Percentiles rank a stretch among this genome's conserved stretches.
Conservation (phyloP, 805 yeast genomes). For the Priceomyces fermenticarens region DNA sequence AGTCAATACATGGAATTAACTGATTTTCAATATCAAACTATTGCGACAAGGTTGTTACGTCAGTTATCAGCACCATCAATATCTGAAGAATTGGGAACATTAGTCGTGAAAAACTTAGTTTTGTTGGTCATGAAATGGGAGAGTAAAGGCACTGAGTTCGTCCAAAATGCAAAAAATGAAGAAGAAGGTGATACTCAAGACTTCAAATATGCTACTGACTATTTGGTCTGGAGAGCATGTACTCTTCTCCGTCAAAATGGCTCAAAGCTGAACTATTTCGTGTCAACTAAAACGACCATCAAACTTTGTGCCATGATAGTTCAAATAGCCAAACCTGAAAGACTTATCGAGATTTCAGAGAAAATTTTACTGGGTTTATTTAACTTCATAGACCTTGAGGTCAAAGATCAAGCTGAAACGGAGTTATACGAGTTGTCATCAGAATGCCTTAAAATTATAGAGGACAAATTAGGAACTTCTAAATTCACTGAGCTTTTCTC, state of each 20-base stretch:
- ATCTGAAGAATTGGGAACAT: constrained; percentile 58
- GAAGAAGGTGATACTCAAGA: constrained; percentile 21
- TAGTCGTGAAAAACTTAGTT: constrained; percentile 65
- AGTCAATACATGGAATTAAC: constrained; percentile 32
- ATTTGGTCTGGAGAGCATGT: constrained; percentile 63
- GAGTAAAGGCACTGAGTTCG: constrained; percentile 34
- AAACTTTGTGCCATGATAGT: constrained; percentile 66
- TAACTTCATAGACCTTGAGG: constrained; percentile 43
- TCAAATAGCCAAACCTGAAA: constrained; percentile 45
- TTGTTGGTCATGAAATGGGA: constrained; percentile 63
- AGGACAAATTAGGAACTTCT: constrained; percentile 67
- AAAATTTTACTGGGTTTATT: constrained; percentile 54
- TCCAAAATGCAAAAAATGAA: constrained; percentile 13
- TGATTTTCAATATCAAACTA: constrained; percentile 56
- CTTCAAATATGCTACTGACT: constrained; percentile 46
- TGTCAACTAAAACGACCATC: constrained; percentile 65
- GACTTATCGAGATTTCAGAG: constrained; percentile 42
- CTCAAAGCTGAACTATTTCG: constrained; percentile 48
- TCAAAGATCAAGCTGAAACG: constrained; percentile 42
- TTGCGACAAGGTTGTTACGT: constrained; percentile 65
- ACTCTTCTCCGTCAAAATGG: constrained; percentile 63
- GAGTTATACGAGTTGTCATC: constrained; percentile 52
- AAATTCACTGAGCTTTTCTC: constrained; percentile 62
- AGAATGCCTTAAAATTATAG: constrained; percentile 69
- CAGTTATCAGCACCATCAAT: constrained; percentile 81